Percentiles rank a stretch among this genome's conserved stretches.
Evolutionary conservation across 164 flowering plant genomes (phyloP).

Genomic region (Sedum album): DNA sequence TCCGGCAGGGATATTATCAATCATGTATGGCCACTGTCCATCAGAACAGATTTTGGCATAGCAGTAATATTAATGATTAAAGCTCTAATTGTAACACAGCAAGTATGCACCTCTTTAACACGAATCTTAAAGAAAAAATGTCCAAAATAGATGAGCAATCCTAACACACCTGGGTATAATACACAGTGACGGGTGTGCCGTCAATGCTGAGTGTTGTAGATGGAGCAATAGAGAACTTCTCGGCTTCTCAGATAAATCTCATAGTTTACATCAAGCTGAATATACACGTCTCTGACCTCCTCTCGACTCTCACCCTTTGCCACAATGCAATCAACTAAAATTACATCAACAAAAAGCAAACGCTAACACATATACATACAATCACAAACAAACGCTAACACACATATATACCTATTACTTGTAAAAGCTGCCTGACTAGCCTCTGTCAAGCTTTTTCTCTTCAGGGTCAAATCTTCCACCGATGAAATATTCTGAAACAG

Average conservation of each 20-base stretch:
- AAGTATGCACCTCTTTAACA: not conserved
- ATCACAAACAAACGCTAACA: too few species aligned
- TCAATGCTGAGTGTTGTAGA: slow-evolving; percentile 70
- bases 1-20: too few species aligned
- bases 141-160: not conserved
- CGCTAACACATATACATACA: not conserved
- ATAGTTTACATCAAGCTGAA: slow-evolving; percentile 67
- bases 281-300: too few species aligned
- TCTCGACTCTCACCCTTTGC: slow-evolving; percentile 45
- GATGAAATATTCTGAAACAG: slow-evolving; percentile 63
- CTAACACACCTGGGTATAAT: slow-evolving; percentile 42
- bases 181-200: slow-evolving; percentile 83
- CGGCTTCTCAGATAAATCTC: slow-evolving; percentile 64
- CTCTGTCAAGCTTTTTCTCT: slow-evolving; percentile 85
- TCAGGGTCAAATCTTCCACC: slow-evolving; percentile 47
- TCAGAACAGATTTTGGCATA: too few species aligned
- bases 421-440: slow-evolving; percentile 23
- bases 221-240: slow-evolving; percentile 63
- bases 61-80: too few species aligned
- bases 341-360: not conserved
- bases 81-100: not conserved
- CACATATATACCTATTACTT: too few species aligned
- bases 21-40: too few species aligned
- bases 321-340: slow-evolving; percentile 36
- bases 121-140: not conserved